Conservation (phyloP, 441 rosid genomes). For the Brassica balearica region DNA sequence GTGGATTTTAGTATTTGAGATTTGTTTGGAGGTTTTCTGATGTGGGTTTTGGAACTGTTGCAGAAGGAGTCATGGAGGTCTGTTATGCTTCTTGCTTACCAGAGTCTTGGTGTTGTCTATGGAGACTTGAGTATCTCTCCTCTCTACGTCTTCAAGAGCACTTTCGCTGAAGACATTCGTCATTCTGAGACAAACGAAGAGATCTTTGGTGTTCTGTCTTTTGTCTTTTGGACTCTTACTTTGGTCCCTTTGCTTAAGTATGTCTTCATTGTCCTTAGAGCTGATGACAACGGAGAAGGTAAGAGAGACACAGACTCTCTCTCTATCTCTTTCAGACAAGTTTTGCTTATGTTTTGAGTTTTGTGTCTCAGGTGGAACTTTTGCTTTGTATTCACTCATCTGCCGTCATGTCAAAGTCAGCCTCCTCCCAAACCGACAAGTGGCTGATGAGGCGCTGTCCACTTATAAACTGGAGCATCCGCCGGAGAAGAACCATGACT, state of each 20-base stretch:
- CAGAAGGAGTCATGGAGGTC: slow-evolving; percentile 93
- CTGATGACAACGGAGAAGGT: slow-evolving; percentile 98
- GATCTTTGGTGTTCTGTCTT: slow-evolving; percentile 89
- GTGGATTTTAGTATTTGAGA: slow-evolving; percentile 24
- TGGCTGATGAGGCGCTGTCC: slow-evolving; percentile 86
- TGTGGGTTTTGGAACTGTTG: slow-evolving; percentile 24
- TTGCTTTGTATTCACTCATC: slow-evolving; percentile 88
- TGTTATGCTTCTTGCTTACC: slow-evolving; percentile 78
- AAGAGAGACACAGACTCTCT: slow-evolving; percentile 20
- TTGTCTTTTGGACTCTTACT: slow-evolving; percentile 98
- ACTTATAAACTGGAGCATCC: slow-evolving; percentile 84
- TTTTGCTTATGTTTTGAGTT: slow-evolving; percentile 16
- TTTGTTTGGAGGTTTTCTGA: slow-evolving; percentile 22
- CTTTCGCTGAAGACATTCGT: slow-evolving; percentile 88
- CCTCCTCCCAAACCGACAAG: slow-evolving; percentile 92
- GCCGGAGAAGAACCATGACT: slow-evolving; percentile 63
- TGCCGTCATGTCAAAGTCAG: slow-evolving; percentile 95
- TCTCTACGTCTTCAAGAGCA: slow-evolving; percentile 90
- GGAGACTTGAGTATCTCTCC: slow-evolving; percentile 97
- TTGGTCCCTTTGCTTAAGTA: slow-evolving; percentile 87
- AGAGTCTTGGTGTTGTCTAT: slow-evolving; percentile 95
- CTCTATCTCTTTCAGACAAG: slow-evolving; percentile 4
- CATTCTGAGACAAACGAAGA: slow-evolving; percentile 91
- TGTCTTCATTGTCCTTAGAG: slow-evolving; percentile 89
- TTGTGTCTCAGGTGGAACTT: slow-evolving; percentile 81